A percentile compares a stretch with the other conserved stretches of the same genome.
These are phyloP conservation scores for Aspergillus oerlinghausenensis DNA, from an alignment of 2,329 filamentous ascomycete genomes.

Conservation along the genomic window DNA sequence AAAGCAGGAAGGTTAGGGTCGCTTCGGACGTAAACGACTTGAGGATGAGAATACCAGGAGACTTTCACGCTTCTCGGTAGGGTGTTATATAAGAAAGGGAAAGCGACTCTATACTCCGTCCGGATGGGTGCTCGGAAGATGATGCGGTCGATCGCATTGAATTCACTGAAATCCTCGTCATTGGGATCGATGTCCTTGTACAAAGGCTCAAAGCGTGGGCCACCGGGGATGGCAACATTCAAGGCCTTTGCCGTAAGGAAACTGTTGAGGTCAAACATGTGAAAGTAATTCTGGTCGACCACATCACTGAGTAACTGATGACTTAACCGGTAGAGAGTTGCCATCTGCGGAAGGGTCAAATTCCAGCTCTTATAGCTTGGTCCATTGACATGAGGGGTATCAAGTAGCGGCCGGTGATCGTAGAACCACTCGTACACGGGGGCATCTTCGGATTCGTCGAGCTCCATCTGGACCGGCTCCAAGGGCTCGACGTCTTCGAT, in stretches of 20 bases:
- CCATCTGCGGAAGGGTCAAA: slow-evolving; percentile 88
- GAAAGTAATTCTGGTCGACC: slow-evolving; percentile 94
- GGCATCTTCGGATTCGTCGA: slow-evolving; percentile 88
- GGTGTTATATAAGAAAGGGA: slow-evolving; percentile 93
- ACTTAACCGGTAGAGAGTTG: slow-evolving; percentile 85
- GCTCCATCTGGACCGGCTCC: slow-evolving; percentile 97
- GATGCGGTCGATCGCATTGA: slow-evolving; percentile 98
- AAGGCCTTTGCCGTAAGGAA: slow-evolving; percentile 95
- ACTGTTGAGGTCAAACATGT: slow-evolving; percentile 92
- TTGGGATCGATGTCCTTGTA: slow-evolving; percentile 99
- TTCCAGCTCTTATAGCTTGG: slow-evolving; percentile 98
- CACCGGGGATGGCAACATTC: slow-evolving; percentile 96
- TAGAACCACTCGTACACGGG: slow-evolving; percentile 97
- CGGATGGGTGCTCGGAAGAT: slow-evolving; percentile 94
- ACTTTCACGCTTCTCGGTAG: slow-evolving; percentile 89
- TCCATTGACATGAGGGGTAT: slow-evolving; percentile 91
- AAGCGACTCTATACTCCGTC: slow-evolving; percentile 92
- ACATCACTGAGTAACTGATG: slow-evolving; percentile 86
- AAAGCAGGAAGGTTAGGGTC: slow-evolving; percentile 89
- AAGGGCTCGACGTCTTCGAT: slow-evolving; percentile 97
- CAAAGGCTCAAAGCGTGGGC: slow-evolving; percentile 89
- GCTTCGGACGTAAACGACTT: slow-evolving; percentile 82
- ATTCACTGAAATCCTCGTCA: slow-evolving; percentile 98
- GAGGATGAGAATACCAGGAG: slow-evolving; percentile 89
- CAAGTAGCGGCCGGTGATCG: slow-evolving; percentile 82